Percentiles rank a stretch among this genome's conserved stretches.
These are phyloP conservation scores for Sporothrix protearum DNA, from an alignment of 2,329 filamentous ascomycete species.

Conservation along the genomic window DNA sequence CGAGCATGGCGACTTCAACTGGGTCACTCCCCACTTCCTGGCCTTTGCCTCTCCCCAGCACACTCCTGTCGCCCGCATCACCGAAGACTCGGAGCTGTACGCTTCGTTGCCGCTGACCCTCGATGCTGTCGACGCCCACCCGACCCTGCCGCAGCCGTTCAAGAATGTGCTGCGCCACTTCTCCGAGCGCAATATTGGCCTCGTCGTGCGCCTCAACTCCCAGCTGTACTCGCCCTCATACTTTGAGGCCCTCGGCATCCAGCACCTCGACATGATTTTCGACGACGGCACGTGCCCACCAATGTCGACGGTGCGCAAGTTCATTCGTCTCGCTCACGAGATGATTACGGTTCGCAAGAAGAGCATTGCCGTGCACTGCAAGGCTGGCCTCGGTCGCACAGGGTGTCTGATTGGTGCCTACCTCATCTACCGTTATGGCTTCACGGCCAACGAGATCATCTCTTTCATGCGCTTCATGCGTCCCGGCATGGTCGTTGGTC, in stretches of 20 bases:
- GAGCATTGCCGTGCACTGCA: constrained; percentile 96
- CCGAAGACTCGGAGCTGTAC: constrained; percentile 69
- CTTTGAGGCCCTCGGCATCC: constrained; percentile 91
- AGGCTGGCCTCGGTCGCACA: constrained; percentile 90
- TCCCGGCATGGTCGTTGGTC: constrained; percentile 97
- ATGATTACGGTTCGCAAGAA: constrained; percentile 89
- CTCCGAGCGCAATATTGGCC: constrained; percentile 77
- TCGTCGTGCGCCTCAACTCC: constrained; percentile 93
- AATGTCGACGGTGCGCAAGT: constrained; percentile 83
- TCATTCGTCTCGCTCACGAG: constrained; percentile 90
- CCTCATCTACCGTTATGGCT: constrained; percentile 93
- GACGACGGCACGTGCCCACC: constrained; percentile 96
- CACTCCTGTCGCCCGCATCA: constrained; percentile 68
- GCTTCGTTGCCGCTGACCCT: constrained; percentile 70
- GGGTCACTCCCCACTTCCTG: constrained; percentile 91
- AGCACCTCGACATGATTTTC: constrained; percentile 98
- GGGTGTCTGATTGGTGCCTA: constrained; percentile 97
- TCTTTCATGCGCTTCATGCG: constrained; percentile 99
- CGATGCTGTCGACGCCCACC: constrained; percentile 66
- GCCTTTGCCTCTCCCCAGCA: constrained; percentile 95
- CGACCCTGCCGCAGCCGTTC: constrained; percentile 77
- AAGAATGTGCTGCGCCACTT: constrained; percentile 95
- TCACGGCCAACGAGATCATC: constrained; percentile 95
- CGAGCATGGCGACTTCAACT: constrained; percentile 99
- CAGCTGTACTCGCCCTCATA: constrained; percentile 95